Evolutionary conservation across 2,329 filamentous ascomycete species (phyloP).

Genomic region (Alternaria arbusti): DNA sequence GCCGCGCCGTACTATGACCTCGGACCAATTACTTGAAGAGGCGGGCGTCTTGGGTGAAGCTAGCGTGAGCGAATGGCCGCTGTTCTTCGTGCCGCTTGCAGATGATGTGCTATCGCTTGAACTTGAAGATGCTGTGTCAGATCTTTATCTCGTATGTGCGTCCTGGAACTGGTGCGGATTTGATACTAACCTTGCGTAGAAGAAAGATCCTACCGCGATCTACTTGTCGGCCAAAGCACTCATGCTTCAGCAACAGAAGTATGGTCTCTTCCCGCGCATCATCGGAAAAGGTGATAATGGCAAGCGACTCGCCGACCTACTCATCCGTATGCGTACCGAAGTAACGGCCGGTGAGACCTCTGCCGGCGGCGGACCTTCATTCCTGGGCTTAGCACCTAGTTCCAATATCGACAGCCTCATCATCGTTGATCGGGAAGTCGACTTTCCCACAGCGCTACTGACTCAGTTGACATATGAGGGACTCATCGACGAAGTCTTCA

Average conservation of each 20-base stretch:
- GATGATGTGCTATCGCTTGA: constrained; percentile 91
- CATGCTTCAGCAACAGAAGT: constrained; percentile 90
- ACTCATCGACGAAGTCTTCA: constrained; percentile 90
- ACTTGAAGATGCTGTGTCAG: constrained; percentile 82
- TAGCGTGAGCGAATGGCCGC: constrained; percentile 82
- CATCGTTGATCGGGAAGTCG: constrained; percentile 93
- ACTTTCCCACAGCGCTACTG: constrained; percentile 88
- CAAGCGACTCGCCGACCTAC: constrained; percentile 82
- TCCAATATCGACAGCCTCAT: constrained; percentile 88
- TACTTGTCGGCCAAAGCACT: constrained; percentile 88
- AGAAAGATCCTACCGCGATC: constrained; percentile 88
- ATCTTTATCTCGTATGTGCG: constrained; percentile 75
- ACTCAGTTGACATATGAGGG: constrained; percentile 98
- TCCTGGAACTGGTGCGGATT: background rate
- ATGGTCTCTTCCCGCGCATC: constrained; percentile 93
- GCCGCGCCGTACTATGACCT: constrained; percentile 87
- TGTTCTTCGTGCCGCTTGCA: constrained; percentile 91
- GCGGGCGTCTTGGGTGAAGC: constrained; percentile 92
- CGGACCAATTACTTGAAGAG: constrained; percentile 89
- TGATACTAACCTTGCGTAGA: constrained; percentile 51
- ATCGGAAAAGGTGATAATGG: constrained; percentile 96
- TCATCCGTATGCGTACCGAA: constrained; percentile 91
- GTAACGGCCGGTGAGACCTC: constrained; percentile 78
- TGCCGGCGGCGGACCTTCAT: constrained; percentile 59
- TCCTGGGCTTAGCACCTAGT: constrained; percentile 79